phyloP scores from a whole-genome alignment of 1,284 basidiomycete species.

The Moesziomyces sp. region DNA sequence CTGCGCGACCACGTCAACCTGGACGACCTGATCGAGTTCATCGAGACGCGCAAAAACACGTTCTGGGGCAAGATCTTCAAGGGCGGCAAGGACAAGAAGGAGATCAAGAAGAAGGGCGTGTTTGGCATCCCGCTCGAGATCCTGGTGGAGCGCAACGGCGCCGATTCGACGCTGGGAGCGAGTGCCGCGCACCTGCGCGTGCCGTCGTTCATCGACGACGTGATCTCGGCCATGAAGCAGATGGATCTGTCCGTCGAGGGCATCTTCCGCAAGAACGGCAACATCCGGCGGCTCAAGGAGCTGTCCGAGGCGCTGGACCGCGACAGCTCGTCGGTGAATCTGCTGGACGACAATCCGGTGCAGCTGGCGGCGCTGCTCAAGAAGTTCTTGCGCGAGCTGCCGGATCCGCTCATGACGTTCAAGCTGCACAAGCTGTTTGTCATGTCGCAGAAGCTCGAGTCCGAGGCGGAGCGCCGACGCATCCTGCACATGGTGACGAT shows the following conservation, averaged over 20 bases:
- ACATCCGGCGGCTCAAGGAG: constrained; percentile 90
- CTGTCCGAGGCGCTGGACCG: constrained; percentile 92
- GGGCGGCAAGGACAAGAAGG: constrained; percentile 79
- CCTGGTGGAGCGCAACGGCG: constrained; percentile 92
- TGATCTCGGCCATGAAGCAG: constrained; percentile 96
- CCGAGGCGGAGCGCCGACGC: constrained; percentile 81
- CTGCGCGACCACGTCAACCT: constrained; percentile 79
- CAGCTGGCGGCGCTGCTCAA: constrained; percentile 96
- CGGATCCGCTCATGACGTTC: constrained; percentile 94
- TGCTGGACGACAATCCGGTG: constrained; percentile 94
- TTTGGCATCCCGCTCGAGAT: constrained; percentile 94
- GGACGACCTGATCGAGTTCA: constrained; percentile 91
- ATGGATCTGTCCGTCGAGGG: constrained; percentile 99
- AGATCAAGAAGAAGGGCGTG: constrained; percentile 72
- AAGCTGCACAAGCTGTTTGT: constrained; percentile 90
- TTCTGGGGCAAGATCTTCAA: constrained; percentile 99
- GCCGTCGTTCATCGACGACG: constrained; percentile 97
- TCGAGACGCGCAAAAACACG: constrained; percentile 90
- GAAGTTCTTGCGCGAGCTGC: constrained; percentile 94
- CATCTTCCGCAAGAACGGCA: constrained; percentile 98
- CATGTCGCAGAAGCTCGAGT: constrained; percentile 83
- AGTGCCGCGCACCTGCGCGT: constrained; percentile 86
- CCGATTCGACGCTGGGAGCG: constrained; percentile 89
- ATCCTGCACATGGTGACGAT: constrained; percentile 87
- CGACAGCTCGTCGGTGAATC: constrained; percentile 82